A percentile compares a stretch with the other conserved stretches of the same genome.
phyloP scores from a whole-genome alignment of 2,329 filamentous ascomycete genomes.

The Calonectria hawksworthii region DNA sequence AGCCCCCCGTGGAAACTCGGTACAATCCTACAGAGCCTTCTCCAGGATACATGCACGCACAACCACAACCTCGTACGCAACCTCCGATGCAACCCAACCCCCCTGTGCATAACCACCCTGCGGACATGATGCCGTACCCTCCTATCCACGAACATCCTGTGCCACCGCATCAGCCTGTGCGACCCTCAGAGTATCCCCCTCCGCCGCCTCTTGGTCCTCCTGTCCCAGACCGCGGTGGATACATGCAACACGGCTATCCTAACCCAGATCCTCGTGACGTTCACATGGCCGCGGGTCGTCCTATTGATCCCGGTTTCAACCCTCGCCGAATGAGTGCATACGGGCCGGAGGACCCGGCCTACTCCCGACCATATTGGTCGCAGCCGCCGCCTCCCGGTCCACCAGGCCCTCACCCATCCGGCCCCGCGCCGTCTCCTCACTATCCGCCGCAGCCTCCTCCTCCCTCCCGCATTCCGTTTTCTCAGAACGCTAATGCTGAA shows the following conservation, averaged over 20 bases:
- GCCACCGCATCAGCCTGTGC: conserved; percentile 43
- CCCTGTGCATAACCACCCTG: conserved; percentile 41
- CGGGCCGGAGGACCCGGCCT: conserved; percentile 47
- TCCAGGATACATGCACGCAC: conserved; percentile 41
- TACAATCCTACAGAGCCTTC: conserved; percentile 44
- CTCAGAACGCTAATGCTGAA: conserved; percentile 52
- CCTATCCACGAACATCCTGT: conserved; percentile 44
- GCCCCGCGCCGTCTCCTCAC: conserved; percentile 40
- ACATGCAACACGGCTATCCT: conserved; percentile 48
- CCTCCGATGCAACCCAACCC: conserved; percentile 42
- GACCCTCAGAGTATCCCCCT: conserved; percentile 47
- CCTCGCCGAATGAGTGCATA: conserved; percentile 51
- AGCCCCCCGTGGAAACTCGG: conserved; percentile 41
- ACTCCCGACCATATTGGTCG: conserved; percentile 52
- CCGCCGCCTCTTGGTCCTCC: conserved; percentile 42
- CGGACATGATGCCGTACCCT: conserved; percentile 43
- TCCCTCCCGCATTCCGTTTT: conserved; percentile 52
- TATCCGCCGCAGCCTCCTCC: conserved; percentile 46
- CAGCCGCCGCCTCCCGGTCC: conserved; percentile 49
- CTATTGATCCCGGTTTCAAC: conserved; percentile 50
- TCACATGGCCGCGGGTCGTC: conserved; percentile 47
- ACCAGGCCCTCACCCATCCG: conserved; percentile 42
- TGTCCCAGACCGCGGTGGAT: conserved; percentile 44
- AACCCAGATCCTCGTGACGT: conserved; percentile 47
- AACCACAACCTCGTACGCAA: conserved; percentile 43